Conservation (phyloP, 805 yeast species). For the Kuraishia piskuri region DNA sequence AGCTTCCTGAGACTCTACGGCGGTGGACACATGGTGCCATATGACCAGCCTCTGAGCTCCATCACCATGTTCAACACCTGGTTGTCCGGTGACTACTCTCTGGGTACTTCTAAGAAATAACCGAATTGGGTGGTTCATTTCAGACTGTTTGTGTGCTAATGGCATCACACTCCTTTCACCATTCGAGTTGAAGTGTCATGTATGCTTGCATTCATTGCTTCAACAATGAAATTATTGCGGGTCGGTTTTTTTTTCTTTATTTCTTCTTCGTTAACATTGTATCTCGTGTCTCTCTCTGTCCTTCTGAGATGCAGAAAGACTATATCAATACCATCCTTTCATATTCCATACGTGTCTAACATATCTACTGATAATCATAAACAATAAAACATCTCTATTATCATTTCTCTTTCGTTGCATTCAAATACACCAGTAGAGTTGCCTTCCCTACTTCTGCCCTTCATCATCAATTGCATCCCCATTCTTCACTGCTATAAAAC, state of each 20-base stretch:
- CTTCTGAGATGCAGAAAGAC: not conserved
- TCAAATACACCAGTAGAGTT: too few relatives aligned
- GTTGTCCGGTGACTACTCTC: constrained; percentile 35
- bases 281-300: not conserved
- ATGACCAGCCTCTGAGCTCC: constrained; percentile 71
- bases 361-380: too few relatives aligned
- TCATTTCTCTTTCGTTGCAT: too few relatives aligned
- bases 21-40: constrained; percentile 93
- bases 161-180: not conserved
- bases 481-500: constrained; percentile 34
- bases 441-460: too few relatives aligned
- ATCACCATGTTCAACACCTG: constrained; percentile 68
- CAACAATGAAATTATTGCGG: not conserved
- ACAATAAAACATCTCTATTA: too few relatives aligned
- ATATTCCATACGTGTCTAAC: too few relatives aligned
- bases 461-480: not conserved
- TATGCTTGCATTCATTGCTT: too few relatives aligned
- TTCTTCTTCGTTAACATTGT: not conserved
- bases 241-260: too few relatives aligned
- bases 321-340: not conserved
- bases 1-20: constrained; percentile 71
- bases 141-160: not conserved
- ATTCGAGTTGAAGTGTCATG: not conserved
- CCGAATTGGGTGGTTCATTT: not conserved
- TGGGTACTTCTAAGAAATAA: not conserved